Conservation (phyloP, 2,329 filamentous ascomycete genomes). For the Emergomyces orientalis region DNA sequence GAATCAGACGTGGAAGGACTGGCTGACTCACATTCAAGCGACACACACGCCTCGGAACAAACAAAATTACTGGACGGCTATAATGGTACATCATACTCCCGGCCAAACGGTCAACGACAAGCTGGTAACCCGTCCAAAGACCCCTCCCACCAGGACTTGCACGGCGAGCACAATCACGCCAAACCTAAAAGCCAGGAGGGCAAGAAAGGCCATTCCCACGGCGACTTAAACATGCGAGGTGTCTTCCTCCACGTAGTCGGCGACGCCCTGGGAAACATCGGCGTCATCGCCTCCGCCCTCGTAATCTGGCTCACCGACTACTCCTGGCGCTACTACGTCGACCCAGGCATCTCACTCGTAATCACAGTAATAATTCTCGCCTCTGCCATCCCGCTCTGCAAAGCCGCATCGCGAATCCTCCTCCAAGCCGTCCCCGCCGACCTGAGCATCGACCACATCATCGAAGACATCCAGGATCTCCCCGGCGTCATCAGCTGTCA, state of each 20-base stretch:
- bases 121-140: constrained; percentile 12
- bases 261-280: constrained; percentile 41
- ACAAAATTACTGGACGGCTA: constrained; percentile 34
- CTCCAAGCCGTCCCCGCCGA: constrained; percentile 89
- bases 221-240: constrained; percentile 85
- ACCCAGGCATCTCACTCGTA: constrained; percentile 84
- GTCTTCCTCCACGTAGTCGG: constrained; percentile 55
- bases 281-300: constrained; percentile 55
- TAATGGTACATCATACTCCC: constrained; percentile 26
- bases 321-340: constrained; percentile 74
- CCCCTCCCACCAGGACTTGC: constrained; percentile 35
- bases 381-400: constrained; percentile 44
- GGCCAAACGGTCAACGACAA: constrained; percentile 22
- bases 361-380: constrained; percentile 69
- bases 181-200: constrained; percentile 55
- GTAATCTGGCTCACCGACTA: constrained; percentile 85
- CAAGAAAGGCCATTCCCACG: constrained; percentile 44
- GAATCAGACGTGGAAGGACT: constrained; percentile 48
- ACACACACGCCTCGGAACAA: constrained; percentile 40
- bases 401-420: constrained; percentile 61
- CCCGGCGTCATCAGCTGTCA: constrained; percentile 84
- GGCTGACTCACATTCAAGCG: constrained; percentile 36
- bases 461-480: constrained; percentile 77
- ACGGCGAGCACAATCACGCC: constrained; percentile 67
- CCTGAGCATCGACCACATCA: constrained; percentile 79